Base-by-base conservation (phyloP, 768 basidiomycete species). In the Mycena crocata region DNA sequence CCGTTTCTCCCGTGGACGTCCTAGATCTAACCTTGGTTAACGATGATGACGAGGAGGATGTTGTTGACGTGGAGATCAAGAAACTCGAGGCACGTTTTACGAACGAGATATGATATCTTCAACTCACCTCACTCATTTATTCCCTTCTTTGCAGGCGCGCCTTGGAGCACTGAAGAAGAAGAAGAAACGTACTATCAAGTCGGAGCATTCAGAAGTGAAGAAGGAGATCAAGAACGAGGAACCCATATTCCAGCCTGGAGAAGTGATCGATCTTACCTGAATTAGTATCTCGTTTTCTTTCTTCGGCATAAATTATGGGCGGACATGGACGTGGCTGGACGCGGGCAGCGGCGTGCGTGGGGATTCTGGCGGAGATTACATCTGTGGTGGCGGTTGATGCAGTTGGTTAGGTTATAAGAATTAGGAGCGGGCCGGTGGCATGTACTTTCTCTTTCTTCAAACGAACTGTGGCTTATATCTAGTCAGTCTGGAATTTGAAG, bases 261-360 rank as follows among this genome's bases (percentile, higher is more conserved):
- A 67, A 34, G 44, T 67, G 24, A 62, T 67, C 21, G 66, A 67
- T 34, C 48, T 67, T 55, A 67, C 66, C 39, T 67, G 66, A n/a
- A n/a, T n/a, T n/a, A 67, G 23, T 23, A 24, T 39, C 52, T 14
- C 44, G 23, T 14, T 10, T 6, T 17, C 26, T 24, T 24, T 45
- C 24, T 6, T 23, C 24, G 23, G 12, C n/a, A 23, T n/a, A 3
- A 45, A 45, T 23, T n/a, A n/a, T n/a, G n/a, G n/a, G n/a, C n/a
- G n/a, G n/a, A n/a, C n/a, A n/a, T n/a, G n/a, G n/a, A n/a, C n/a
- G n/a, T n/a, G n/a, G n/a, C n/a, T n/a, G n/a, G n/a, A n/a, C n/a
- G n/a, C n/a, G n/a, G n/a, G n/a, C n/a, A n/a, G n/a, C n/a, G n/a
- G n/a, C n/a, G n/a, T n/a, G n/a, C n/a, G n/a, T n/a, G n/a, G n/a